Percentiles rank a stretch among this genome's conserved stretches.
phyloP scores from a whole-genome alignment of 2,329 filamentous ascomycete genomes.

The Chaetomium strumarium region DNA sequence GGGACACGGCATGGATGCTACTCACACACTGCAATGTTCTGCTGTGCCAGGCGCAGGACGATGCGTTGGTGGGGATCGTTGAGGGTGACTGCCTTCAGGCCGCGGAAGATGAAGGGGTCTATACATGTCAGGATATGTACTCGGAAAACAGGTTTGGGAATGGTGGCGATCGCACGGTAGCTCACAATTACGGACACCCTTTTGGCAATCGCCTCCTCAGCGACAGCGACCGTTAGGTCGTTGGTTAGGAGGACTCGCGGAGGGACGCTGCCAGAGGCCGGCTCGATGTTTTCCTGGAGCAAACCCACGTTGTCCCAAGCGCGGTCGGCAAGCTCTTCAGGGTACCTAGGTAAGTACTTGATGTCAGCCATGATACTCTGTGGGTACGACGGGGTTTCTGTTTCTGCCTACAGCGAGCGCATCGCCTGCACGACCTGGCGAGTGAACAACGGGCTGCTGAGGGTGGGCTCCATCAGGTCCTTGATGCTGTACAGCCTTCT shows the following conservation, averaged over 20 bases:
- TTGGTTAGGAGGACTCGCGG: slow-evolving; percentile 59
- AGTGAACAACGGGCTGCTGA: slow-evolving; percentile 37
- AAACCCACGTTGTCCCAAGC: slow-evolving; percentile 97
- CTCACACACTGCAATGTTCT: slow-evolving; percentile 76
- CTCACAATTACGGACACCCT: slow-evolving; percentile 75
- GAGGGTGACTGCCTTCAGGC: slow-evolving; percentile 81
- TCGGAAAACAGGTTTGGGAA: not conserved
- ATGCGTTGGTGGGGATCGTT: slow-evolving; percentile 81
- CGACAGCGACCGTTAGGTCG: slow-evolving; percentile 83
- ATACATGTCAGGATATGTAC: slow-evolving; percentile 6
- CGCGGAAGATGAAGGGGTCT: slow-evolving; percentile 96
- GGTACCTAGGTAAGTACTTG: slow-evolving; percentile 56
- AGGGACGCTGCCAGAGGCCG: slow-evolving; percentile 14
- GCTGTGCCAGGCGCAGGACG: slow-evolving; percentile 72
- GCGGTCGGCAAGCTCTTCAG: slow-evolving; percentile 79
- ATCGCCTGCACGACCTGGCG: slow-evolving; percentile 69
- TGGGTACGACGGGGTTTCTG: not conserved
- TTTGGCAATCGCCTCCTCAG: slow-evolving; percentile 77
- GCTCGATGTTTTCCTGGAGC: slow-evolving; percentile 45
- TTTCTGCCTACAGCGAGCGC: slow-evolving; percentile 62
- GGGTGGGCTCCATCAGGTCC: slow-evolving; percentile 22
- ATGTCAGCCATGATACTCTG: not conserved
- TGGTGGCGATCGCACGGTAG: slow-evolving; percentile 60
- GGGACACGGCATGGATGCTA: not conserved
- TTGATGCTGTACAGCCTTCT: slow-evolving; percentile 13